Conservation (phyloP, 306 rosid genomes). For the Carpinus viminea region DNA sequence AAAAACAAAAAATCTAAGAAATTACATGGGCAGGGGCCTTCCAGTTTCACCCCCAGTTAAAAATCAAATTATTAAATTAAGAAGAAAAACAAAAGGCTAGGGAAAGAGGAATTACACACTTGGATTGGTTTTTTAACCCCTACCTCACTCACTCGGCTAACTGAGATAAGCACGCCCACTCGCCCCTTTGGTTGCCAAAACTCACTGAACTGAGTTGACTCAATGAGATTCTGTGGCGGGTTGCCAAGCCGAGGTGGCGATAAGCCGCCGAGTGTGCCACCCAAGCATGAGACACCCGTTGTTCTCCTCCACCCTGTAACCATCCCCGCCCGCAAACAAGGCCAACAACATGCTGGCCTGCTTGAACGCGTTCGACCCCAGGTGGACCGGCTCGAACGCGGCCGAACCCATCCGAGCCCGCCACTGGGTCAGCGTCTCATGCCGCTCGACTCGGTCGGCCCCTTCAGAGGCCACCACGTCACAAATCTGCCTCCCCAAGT, state of each 20-base stretch:
- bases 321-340: slow-evolving; percentile 64
- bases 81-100: neutral
- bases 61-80: slow-evolving; percentile 11
- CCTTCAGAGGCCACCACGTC: slow-evolving; percentile 88
- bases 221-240: slow-evolving; percentile 32
- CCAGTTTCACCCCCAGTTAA: slow-evolving; percentile 2
- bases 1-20: neutral
- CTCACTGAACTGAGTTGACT: slow-evolving; percentile 38
- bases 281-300: slow-evolving; percentile 77
- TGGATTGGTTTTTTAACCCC: neutral
- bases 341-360: slow-evolving; percentile 75
- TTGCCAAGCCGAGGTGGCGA: slow-evolving; percentile 87
- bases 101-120: slow-evolving; percentile 33
- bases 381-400: slow-evolving; percentile 74
- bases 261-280: slow-evolving; percentile 86
- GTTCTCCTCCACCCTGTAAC: slow-evolving; percentile 77
- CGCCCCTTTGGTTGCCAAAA: neutral
- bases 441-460: slow-evolving; percentile 73
- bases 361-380: slow-evolving; percentile 81
- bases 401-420: slow-evolving; percentile 48
- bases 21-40: neutral
- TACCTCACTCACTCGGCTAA: slow-evolving; percentile 32
- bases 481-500: slow-evolving; percentile 68
- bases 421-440: slow-evolving; percentile 76
- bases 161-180: neutral